Conservation (phyloP, 192 early-diverging fungal genomes). For the Thamnidium elegans region DNA sequence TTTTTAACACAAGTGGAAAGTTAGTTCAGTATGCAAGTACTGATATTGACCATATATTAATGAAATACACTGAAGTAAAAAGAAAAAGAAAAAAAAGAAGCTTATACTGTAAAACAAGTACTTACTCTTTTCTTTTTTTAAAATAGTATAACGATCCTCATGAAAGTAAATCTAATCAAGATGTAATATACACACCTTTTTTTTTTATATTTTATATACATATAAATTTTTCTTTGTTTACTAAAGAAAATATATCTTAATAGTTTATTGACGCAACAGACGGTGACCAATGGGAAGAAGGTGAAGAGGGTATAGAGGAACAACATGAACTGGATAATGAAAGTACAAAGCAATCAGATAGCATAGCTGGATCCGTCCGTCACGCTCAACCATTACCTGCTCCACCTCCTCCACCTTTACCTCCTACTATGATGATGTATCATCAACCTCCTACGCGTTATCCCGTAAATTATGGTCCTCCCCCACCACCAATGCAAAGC, state of each 20-base stretch:
- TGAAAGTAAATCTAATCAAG: constrained; percentile 42
- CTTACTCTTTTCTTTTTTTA: neutral
- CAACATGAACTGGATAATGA: neutral
- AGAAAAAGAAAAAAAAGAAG: no score
- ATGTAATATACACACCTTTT: constrained; percentile 12
- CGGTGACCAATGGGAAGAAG: constrained; percentile 17
- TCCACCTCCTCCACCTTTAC: neutral
- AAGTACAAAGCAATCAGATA: constrained; percentile 3
- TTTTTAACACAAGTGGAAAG: constrained; percentile 92
- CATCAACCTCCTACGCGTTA: constrained; percentile 1
- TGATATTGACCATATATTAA: constrained; percentile 92
- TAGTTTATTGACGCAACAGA: constrained; percentile 33
- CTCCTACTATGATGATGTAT: constrained; percentile 1
- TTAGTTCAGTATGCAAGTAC: constrained; percentile 89
- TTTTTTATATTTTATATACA: no score
- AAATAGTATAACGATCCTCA: constrained; percentile 37
- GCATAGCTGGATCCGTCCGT: neutral
- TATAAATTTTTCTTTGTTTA: neutral
- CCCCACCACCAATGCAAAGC: neutral
- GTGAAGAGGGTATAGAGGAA: constrained; percentile 3
- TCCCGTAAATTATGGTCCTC: constrained; percentile 5
- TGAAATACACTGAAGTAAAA: constrained; percentile 93
- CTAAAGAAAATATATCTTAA: neutral
- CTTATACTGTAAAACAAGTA: constrained; percentile 16
- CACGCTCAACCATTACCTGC: neutral